A percentile compares a stretch with the other conserved stretches of the same genome.
Evolutionary conservation across 2,329 filamentous ascomycete genomes (phyloP).

Genomic region (Diaporthe vexans): DNA sequence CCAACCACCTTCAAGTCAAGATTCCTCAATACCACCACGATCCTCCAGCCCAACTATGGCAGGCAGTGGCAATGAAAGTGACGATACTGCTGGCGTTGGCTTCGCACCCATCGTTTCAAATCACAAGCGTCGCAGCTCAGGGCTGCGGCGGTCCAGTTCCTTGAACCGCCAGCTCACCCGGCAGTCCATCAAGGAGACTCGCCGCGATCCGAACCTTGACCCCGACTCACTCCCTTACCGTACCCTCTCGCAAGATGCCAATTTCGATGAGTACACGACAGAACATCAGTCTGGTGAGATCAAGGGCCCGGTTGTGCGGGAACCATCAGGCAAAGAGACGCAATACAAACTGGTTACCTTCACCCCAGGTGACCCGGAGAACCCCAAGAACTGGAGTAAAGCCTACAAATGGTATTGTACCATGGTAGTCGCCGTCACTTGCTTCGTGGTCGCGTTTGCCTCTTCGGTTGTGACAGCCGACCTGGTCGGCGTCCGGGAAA

Average conservation of each 20-base stretch:
- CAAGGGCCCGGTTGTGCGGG: conserved; percentile 54
- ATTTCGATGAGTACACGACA: conserved; percentile 76
- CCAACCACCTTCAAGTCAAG: conserved; percentile 16
- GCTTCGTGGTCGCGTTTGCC: conserved; percentile 79
- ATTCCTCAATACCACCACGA: background rate
- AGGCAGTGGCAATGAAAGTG: conserved; percentile 28
- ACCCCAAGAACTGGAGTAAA: conserved; percentile 90
- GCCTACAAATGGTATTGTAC: conserved; percentile 86
- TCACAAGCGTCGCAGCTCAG: conserved; percentile 24
- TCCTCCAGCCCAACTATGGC: conserved; percentile 33
- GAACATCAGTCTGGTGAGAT: conserved; percentile 76
- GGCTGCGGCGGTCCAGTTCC: conserved; percentile 36
- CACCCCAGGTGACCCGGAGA: conserved; percentile 77
- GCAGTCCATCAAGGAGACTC: conserved; percentile 52
- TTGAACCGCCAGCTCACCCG: conserved; percentile 36
- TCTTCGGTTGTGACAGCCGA: conserved; percentile 86
- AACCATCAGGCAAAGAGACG: conserved; percentile 45
- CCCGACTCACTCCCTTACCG: conserved; percentile 73
- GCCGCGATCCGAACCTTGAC: conserved; percentile 58
- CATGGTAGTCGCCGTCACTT: conserved; percentile 84
- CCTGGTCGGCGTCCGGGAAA: conserved; percentile 71
- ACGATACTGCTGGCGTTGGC: conserved; percentile 10
- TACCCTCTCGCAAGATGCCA: conserved; percentile 70
- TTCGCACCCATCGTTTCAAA: conserved; percentile 33
- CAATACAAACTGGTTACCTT: conserved; percentile 74